These are phyloP conservation scores for Saccharomycopsis crataegensis DNA, from an alignment of 1,139 yeast genomes.

Conservation along the genomic window DNA sequence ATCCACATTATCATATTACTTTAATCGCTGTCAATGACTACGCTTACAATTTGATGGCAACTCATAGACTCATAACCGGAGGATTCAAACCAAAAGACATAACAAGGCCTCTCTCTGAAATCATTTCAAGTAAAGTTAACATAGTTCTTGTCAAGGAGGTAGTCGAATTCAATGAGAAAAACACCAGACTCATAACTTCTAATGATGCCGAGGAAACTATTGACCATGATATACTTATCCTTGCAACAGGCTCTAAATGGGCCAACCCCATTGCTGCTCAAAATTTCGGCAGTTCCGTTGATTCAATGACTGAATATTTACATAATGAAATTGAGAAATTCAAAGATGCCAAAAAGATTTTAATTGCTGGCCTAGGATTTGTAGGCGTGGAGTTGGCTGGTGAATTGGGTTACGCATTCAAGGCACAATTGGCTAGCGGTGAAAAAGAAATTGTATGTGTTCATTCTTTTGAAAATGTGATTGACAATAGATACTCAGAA, in stretches of 20 bases:
- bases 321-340: neutral
- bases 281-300: neutral
- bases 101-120: neutral
- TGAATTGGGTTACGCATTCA: slow-evolving; percentile 20
- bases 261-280: neutral
- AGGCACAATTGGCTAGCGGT: slow-evolving; percentile 11
- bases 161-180: neutral
- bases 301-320: neutral
- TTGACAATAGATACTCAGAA: slow-evolving; percentile 5
- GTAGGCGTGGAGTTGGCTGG: slow-evolving; percentile 23
- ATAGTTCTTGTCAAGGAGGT: neutral
- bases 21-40: neutral
- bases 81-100: slow-evolving; percentile 1
- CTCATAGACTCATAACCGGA: slow-evolving; percentile 1
- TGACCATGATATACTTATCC: neutral
- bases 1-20: neutral
- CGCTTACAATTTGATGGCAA: neutral
- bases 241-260: slow-evolving; percentile 4
- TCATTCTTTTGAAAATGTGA: slow-evolving; percentile 18
- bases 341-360: slow-evolving; percentile 19
- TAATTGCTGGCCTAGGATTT: slow-evolving; percentile 22
- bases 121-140: neutral
- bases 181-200: neutral
- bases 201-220: neutral
- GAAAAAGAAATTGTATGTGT: slow-evolving; percentile 20